A percentile compares a stretch with the other conserved stretches of the same genome.
phyloP scores from a whole-genome alignment of 768 basidiomycete species.

The Pleurotus platypus region DNA sequence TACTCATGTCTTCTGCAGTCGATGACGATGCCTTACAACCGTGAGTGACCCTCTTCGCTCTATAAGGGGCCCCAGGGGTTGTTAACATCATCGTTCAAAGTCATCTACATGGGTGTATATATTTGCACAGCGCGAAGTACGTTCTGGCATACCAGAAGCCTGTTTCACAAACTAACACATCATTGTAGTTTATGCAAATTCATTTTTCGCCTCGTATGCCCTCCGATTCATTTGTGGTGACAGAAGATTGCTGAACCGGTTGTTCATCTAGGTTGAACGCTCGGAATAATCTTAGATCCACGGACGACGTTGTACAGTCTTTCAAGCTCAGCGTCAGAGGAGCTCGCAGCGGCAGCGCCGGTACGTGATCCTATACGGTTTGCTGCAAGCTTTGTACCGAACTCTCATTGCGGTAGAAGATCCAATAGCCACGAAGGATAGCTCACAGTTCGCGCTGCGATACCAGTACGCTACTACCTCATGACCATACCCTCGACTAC shows the following conservation, averaged over 20 bases:
- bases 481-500: background rate
- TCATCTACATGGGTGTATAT: constrained; percentile 3
- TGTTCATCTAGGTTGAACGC: background rate
- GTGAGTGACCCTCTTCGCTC: background rate
- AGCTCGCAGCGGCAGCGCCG: background rate
- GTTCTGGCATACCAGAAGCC: background rate
- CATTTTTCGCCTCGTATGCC: background rate
- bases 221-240: background rate
- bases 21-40: constrained; percentile 3
- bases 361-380: no score
- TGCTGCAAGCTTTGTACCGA: background rate
- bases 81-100: background rate
- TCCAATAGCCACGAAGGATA: background rate
- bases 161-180: background rate
- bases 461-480: background rate
- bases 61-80: no score
- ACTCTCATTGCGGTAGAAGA: background rate
- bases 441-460: background rate
- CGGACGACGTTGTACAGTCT: background rate
- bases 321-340: constrained; percentile 1
- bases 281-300: constrained; percentile 1
- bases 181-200: background rate
- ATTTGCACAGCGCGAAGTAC: constrained; percentile 1
- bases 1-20: background rate
- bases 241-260: background rate